Evolutionary conservation across 306 rosid genomes (phyloP), one percentile per base, ranked within the genome.

Genomic region (Inga leiocalycina): DNA sequence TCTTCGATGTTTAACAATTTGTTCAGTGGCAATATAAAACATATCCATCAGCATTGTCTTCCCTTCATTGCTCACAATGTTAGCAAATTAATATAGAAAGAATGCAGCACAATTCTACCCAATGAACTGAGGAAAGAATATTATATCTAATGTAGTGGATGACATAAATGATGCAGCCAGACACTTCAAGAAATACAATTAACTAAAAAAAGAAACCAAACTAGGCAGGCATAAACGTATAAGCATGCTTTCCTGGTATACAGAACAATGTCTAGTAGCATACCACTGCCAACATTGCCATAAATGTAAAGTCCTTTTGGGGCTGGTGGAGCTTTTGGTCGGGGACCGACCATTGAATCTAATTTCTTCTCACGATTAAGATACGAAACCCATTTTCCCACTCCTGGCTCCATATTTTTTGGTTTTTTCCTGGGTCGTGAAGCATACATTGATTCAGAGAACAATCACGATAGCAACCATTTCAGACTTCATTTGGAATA

Each of bases 31-130:
- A 78, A 86, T 83, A 88, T 90, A 96, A 88, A 92, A 92, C 99
- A 96, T 93, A 89, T 96, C 99, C 99, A 96, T 96, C 87, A 96
- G 93, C 99, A 96, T 96, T 37, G 99, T 96, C 92, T 96, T 96
- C 83, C 99, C 97, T 92, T 83, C 84, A 86, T 68, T 75, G 76
- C 62, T 70, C 71, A 79, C 81, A 84, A 81, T 61, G 59, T 16
- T 16, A 52, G 44, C 27, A 59, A 71, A 71, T 64, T 71, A 59
- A 56, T 75, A 19, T 9, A 57, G 64, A 88, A 77, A 77, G 67
- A 80, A 77, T 75, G 37, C 62, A 24, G 73, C 54, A 52, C 65
- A 44, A 83, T 71, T 39, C n/a, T 79, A 51, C 43, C 64, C 19
- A 17, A 54, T 66, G 71, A 77, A 84, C 56, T 67, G 12, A 32